These are phyloP conservation scores for Chenopodium quinoa DNA, from an alignment of 148 eudicot genomes.

Conservation along the genomic window DNA sequence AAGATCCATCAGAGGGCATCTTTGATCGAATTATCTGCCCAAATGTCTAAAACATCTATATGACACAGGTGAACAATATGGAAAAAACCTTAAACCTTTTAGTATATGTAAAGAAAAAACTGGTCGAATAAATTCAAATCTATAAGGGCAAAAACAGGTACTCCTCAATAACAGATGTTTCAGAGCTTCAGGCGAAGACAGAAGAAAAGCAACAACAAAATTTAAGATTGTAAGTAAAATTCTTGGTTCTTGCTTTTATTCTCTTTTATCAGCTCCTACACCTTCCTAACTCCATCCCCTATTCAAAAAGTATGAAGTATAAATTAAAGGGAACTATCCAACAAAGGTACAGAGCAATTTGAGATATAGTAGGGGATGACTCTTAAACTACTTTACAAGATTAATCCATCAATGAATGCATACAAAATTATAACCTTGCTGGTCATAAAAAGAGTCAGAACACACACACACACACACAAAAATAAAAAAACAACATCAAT, in stretches of 20 bases:
- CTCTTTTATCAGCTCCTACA: background rate
- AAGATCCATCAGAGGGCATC: background rate
- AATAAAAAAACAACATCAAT: conserved; percentile 6
- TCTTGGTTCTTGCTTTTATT: too few relatives aligned
- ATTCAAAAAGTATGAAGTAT: background rate
- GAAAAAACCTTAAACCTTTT: background rate
- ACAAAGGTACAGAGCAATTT: background rate
- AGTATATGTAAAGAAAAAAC: background rate
- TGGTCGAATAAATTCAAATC: background rate
- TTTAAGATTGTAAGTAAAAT: too few relatives aligned
- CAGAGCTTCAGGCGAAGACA: too few relatives aligned
- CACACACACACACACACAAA: too few relatives aligned
- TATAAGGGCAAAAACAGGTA: too few relatives aligned
- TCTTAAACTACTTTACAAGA: background rate
- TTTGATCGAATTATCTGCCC: background rate
- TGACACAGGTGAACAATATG: background rate
- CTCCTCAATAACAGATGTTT: too few relatives aligned
- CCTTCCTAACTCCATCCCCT: background rate
- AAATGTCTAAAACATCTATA: background rate
- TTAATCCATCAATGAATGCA: too few relatives aligned
- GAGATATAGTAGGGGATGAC: background rate
- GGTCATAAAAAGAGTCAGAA: background rate
- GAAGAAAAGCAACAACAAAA: too few relatives aligned
- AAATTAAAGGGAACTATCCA: background rate
- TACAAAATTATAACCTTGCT: background rate